Conservation (phyloP, 2,329 filamentous ascomycete genomes). For the Arthroderma uncinatum region DNA sequence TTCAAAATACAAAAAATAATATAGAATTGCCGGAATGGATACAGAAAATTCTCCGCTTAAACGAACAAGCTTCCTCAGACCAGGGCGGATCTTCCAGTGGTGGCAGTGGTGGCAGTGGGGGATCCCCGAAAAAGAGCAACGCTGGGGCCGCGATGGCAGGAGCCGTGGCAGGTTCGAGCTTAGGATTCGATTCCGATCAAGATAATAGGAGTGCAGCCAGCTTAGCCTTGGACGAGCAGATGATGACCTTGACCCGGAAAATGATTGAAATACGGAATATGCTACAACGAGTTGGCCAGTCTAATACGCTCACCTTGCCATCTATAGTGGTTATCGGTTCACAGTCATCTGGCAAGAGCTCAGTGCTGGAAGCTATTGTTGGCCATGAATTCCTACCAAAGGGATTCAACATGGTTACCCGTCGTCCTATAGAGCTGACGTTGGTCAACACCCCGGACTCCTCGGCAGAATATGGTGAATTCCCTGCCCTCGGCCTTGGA, state of each 20-base stretch:
- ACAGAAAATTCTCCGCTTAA: slow-evolving; percentile 55
- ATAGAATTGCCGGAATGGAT: slow-evolving; percentile 68
- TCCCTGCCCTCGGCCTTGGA: slow-evolving; percentile 78
- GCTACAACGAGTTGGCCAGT: slow-evolving; percentile 83
- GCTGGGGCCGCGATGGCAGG: slow-evolving; percentile 49
- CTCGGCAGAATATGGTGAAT: slow-evolving; percentile 85
- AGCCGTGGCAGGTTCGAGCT: slow-evolving; percentile 61
- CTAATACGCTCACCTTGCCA: slow-evolving; percentile 72
- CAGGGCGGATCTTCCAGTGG: slow-evolving; percentile 37
- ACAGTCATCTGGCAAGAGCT: slow-evolving; percentile 96
- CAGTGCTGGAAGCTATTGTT: slow-evolving; percentile 90
- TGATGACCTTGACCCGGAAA: slow-evolving; percentile 98
- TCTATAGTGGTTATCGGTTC: slow-evolving; percentile 99
- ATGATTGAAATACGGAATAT: slow-evolving; percentile 98
- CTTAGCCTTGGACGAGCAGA: slow-evolving; percentile 80
- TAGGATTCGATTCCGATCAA: slow-evolving; percentile 59
- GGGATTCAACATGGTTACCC: slow-evolving; percentile 96
- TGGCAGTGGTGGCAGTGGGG: slow-evolving; percentile 24
- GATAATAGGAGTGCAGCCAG: slow-evolving; percentile 47
- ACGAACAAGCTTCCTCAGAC: slow-evolving; percentile 48
- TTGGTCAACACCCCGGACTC: slow-evolving; percentile 88
- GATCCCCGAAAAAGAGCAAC: slow-evolving; percentile 46
- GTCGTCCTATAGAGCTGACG: slow-evolving; percentile 88
- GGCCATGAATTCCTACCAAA: slow-evolving; percentile 97
- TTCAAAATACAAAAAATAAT: slow-evolving; percentile 71